phyloP scores from a whole-genome alignment of 208 protist species.

The Trypanosoma scelopori region DNA sequence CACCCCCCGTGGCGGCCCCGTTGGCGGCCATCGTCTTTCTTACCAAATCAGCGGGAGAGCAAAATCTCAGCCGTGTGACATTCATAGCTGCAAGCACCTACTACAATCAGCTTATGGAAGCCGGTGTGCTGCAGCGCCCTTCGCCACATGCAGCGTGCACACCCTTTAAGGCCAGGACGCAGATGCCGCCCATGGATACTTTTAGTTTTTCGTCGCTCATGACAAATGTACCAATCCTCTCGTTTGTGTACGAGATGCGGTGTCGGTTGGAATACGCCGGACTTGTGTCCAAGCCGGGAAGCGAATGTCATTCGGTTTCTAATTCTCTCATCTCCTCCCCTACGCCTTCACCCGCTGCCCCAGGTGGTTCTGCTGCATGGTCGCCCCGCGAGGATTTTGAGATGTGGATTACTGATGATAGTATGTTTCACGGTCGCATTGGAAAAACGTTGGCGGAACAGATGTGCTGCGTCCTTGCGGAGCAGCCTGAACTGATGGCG shows the following conservation, averaged over 20 bases:
- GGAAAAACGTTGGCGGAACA: slow-evolving; percentile 59
- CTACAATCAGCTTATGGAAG: slow-evolving; percentile 74
- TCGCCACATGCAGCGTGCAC: not conserved
- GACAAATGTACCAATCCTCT: slow-evolving; percentile 84
- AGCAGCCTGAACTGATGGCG: slow-evolving; percentile 65
- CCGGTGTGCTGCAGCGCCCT: slow-evolving; percentile 53
- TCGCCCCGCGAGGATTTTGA: slow-evolving; percentile 43
- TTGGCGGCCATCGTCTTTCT: slow-evolving; percentile 82
- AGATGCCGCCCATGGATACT: slow-evolving; percentile 77
- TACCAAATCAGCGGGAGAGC: slow-evolving; percentile 85
- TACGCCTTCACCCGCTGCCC: slow-evolving; percentile 16
- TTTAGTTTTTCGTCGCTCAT: slow-evolving; percentile 87
- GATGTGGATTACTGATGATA: slow-evolving; percentile 84
- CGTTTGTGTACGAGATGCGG: slow-evolving; percentile 86
- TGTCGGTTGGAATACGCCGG: slow-evolving; percentile 74
- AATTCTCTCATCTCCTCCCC: slow-evolving; percentile 14
- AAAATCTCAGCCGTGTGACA: slow-evolving; percentile 78
- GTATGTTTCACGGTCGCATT: slow-evolving; percentile 81
- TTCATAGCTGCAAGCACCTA: slow-evolving; percentile 82
- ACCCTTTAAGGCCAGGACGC: slow-evolving; percentile 1
- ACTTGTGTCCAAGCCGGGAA: slow-evolving; percentile 32
- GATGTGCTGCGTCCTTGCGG: slow-evolving; percentile 70
- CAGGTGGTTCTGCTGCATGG: slow-evolving; percentile 15
- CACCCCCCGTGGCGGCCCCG: slow-evolving; percentile 69
- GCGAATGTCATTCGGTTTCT: slow-evolving; percentile 15